A percentile compares a stretch with the other conserved stretches of the same genome.
phyloP scores from a whole-genome alignment of 495 filamentous ascomycete genomes.

The Annulohypoxylon maeteangense region DNA sequence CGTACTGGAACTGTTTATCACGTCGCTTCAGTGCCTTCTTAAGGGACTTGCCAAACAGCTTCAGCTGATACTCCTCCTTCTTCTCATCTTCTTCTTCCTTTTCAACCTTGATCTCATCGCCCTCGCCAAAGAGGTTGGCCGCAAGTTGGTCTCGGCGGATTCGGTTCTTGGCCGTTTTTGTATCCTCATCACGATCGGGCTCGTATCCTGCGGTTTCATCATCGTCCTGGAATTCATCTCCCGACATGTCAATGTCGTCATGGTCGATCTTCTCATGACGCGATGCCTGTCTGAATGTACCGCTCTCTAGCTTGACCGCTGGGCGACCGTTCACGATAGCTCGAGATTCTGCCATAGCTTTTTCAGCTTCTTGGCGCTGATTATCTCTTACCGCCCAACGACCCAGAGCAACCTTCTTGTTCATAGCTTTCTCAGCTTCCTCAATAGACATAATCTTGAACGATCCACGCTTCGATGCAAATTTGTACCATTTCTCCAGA shows the following conservation, averaged over 20 bases:
- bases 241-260: conserved; percentile 69
- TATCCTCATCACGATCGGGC: conserved; percentile 82
- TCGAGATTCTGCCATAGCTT: conserved; percentile 59
- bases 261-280: conserved; percentile 65
- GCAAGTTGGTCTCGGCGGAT: conserved; percentile 88
- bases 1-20: conserved; percentile 87
- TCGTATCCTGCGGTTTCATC: conserved; percentile 86
- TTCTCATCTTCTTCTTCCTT: conserved; percentile 76
- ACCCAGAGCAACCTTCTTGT: conserved; percentile 73
- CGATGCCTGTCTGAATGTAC: conserved; percentile 60
- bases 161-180: conserved; percentile 83
- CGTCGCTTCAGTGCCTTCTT: conserved; percentile 82
- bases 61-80: conserved; percentile 72
- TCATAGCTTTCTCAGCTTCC: conserved; percentile 84
- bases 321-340: conserved; percentile 55
- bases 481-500: conserved; percentile 94
- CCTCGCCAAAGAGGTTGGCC: conserved; percentile 86
- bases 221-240: conserved; percentile 69
- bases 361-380: conserved; percentile 63
- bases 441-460: conserved; percentile 85
- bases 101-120: conserved; percentile 87
- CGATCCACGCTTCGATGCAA: conserved; percentile 77
- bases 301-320: conserved; percentile 64
- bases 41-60: conserved; percentile 76
- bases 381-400: conserved; percentile 81